phyloP scores from a whole-genome alignment of 495 filamentous ascomycete genomes.

The Neurospora discreta region DNA sequence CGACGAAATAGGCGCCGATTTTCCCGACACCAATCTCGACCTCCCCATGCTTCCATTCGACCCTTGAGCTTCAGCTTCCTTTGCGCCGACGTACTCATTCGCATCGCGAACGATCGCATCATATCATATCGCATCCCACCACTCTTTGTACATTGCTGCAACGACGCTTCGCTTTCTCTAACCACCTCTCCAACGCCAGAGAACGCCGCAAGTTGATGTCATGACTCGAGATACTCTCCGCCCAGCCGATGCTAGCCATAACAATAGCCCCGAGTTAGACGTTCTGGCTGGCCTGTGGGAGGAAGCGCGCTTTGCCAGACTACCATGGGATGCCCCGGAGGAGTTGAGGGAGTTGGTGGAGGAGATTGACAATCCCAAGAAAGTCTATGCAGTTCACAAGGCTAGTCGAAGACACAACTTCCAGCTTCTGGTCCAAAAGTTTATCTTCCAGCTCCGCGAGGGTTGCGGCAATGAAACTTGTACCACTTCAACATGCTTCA shows the following conservation, averaged over 20 bases:
- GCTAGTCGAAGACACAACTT: slow-evolving; percentile 42
- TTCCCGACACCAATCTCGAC: not conserved
- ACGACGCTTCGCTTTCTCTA: not conserved
- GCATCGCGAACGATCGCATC: not conserved
- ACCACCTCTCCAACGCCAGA: not conserved
- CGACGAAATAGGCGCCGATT: not conserved
- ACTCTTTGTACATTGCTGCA: not conserved
- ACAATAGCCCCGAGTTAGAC: slow-evolving; percentile 16
- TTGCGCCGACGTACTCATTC: not conserved
- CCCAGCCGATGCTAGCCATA: slow-evolving; percentile 20
- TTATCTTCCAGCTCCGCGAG: slow-evolving; percentile 70
- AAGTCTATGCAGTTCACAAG: slow-evolving; percentile 39
- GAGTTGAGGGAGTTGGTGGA: slow-evolving; percentile 39
- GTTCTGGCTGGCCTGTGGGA: slow-evolving; percentile 41
- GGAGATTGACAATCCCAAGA: slow-evolving; percentile 41
- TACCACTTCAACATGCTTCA: slow-evolving; percentile 69
- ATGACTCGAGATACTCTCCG: slow-evolving; percentile 42
- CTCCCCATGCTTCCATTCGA: not conserved
- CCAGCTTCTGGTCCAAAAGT: slow-evolving; percentile 48
- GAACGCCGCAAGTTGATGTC: slow-evolving; percentile 25
- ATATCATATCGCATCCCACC: not conserved
- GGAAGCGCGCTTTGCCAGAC: slow-evolving; percentile 36
- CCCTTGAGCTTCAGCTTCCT: not conserved
- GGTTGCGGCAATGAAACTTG: slow-evolving; percentile 66
- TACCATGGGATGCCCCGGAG: slow-evolving; percentile 40